phyloP scores from a whole-genome alignment of 2,329 filamentous ascomycete species.

The Xylaria sp. region DNA sequence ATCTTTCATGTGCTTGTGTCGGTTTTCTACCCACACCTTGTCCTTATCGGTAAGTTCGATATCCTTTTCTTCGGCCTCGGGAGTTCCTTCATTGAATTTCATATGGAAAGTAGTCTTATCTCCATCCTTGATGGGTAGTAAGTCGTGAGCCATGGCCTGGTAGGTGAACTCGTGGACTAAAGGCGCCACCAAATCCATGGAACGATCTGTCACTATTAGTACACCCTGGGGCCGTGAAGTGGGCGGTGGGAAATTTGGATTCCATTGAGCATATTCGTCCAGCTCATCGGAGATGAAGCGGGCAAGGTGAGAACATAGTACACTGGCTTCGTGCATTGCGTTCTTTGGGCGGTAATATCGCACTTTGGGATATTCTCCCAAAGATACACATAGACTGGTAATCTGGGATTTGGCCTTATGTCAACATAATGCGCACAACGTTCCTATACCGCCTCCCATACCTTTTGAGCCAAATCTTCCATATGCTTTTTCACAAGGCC shows the following conservation, averaged over 20 bases:
- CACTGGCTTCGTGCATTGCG: constrained; percentile 82
- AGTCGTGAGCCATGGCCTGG: constrained; percentile 96
- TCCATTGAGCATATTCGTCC: constrained; percentile 84
- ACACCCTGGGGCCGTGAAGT: constrained; percentile 78
- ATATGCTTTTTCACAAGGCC: constrained; percentile 81
- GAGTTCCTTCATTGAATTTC: constrained; percentile 73
- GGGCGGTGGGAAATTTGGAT: constrained; percentile 83
- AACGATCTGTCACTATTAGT: constrained; percentile 85
- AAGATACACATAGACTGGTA: constrained; percentile 82
- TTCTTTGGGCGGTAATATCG: constrained; percentile 83
- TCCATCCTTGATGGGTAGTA: constrained; percentile 84
- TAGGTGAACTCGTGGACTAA: constrained; percentile 97
- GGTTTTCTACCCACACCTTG: constrained; percentile 92
- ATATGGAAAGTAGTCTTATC: constrained; percentile 89
- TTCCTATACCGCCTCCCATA: constrained; percentile 43
- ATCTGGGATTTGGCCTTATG: constrained; percentile 58
- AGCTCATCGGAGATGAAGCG: constrained; percentile 91
- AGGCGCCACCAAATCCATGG: constrained; percentile 89
- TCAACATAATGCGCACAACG: constrained; percentile 19
- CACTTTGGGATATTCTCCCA: constrained; percentile 94
- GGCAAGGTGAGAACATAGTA: constrained; percentile 86
- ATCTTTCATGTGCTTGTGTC: constrained; percentile 97
- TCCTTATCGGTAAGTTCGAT: constrained; percentile 92
- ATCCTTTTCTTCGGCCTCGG: constrained; percentile 79
- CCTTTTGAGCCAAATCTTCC: constrained; percentile 86